Conservation (phyloP, 305 asterid species). For the Fraxinus velutina region DNA sequence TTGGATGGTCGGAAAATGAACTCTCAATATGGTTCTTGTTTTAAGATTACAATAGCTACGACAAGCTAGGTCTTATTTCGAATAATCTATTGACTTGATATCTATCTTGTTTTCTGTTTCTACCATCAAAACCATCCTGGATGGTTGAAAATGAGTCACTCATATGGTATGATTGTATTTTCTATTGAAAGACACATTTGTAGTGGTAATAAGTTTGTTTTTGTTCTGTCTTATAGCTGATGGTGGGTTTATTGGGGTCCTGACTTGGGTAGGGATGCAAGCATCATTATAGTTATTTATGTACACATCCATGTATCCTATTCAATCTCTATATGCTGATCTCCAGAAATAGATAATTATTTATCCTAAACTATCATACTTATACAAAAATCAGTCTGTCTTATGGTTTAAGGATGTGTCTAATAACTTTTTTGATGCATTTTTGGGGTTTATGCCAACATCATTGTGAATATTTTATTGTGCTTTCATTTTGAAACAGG, state of each 20-base stretch:
- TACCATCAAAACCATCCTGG: background rate
- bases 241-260: constrained; percentile 1
- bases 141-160: background rate
- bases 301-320: background rate
- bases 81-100: background rate
- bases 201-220: background rate
- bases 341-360: background rate
- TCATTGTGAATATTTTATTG: constrained; percentile 13
- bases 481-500: constrained; percentile 45
- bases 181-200: background rate
- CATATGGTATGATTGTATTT: background rate
- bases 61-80: background rate
- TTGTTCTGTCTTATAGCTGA: background rate
- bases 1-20: background rate
- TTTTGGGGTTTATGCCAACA: background rate
- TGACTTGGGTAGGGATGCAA: background rate
- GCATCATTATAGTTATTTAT: background rate
- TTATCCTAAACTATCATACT: background rate
- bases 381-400: background rate
- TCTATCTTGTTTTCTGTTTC: constrained; percentile 1
- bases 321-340: background rate
- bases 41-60: background rate
- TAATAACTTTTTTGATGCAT: background rate
- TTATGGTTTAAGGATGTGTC: background rate
- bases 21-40: background rate